phyloP scores from a whole-genome alignment of 345 rosid species.

The Schrenkiella parvula region DNA sequence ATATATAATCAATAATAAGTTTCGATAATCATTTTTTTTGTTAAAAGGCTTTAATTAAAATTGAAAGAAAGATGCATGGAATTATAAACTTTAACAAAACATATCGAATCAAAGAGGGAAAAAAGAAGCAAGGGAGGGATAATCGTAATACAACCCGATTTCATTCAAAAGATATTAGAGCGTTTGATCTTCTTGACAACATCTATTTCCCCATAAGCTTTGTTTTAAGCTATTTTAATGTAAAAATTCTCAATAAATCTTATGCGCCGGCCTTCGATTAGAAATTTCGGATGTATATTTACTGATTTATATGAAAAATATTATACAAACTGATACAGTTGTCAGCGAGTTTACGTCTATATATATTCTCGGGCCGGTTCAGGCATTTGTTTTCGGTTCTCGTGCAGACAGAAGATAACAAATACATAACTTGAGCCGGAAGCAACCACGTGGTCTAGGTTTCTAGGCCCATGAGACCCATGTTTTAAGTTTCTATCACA shows the following conservation, averaged over 20 bases:
- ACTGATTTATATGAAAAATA: no score
- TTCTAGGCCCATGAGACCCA: neutral
- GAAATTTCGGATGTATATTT: no score
- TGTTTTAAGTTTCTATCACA: neutral
- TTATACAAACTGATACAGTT: neutral
- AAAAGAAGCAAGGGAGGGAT: no score
- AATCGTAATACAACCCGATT: no score
- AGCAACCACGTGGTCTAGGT: slow-evolving; percentile 19
- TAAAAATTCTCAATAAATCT: neutral
- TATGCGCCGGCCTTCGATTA: no score
- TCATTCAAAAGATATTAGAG: neutral
- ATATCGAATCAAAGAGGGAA: no score
- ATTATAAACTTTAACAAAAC: no score
- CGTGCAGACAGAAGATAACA: neutral
- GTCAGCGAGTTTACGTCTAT: neutral
- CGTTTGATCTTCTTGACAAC: neutral
- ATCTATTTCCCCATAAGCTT: neutral
- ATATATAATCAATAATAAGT: no score
- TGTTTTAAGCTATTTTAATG: neutral
- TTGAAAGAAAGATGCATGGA: no score
- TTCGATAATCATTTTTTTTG: no score
- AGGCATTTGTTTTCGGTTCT: neutral
- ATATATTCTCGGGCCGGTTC: neutral
- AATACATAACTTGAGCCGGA: neutral
- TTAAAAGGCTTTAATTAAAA: no score